Conservation (phyloP, 805 yeast species). For the Lachancea nothofagi region DNA sequence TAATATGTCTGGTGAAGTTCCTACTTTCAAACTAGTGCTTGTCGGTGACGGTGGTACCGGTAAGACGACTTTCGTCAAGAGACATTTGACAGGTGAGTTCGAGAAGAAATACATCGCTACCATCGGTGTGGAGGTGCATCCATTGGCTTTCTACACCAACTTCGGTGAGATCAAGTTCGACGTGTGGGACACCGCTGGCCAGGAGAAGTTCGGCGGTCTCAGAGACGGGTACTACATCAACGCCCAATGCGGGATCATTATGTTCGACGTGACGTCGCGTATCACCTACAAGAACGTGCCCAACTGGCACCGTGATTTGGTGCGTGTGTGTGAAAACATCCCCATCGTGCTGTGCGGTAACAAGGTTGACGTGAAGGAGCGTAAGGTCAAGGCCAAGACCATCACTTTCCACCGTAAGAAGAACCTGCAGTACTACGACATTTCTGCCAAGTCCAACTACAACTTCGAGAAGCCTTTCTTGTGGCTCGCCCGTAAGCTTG, state of each 20-base stretch:
- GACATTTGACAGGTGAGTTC: slow-evolving; percentile 99
- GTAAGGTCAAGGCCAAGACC: slow-evolving; percentile 99
- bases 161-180: slow-evolving; percentile 98
- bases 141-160: slow-evolving; percentile 96
- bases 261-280: slow-evolving; percentile 99
- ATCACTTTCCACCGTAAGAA: slow-evolving; percentile 99
- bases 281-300: slow-evolving; percentile 99
- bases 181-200: slow-evolving; percentile 99
- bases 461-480: slow-evolving; percentile 99
- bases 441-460: slow-evolving; percentile 98
- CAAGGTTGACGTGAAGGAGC: slow-evolving; percentile 99
- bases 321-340: slow-evolving; percentile 98
- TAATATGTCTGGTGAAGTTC: slow-evolving; percentile 83
- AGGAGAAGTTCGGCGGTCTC: slow-evolving; percentile 98
- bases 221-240: slow-evolving; percentile 99
- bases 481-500: slow-evolving; percentile 99
- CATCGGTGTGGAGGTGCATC: slow-evolving; percentile 99
- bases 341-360: slow-evolving; percentile 99
- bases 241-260: slow-evolving; percentile 99
- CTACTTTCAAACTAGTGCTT: slow-evolving; percentile 95
- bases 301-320: slow-evolving; percentile 99
- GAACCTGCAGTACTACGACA: slow-evolving; percentile 98
- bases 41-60: slow-evolving; percentile 99
- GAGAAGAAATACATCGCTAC: slow-evolving; percentile 99
- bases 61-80: slow-evolving; percentile 98